Evolutionary conservation across 208 protist genomes (phyloP), one percentile per base, ranked within the genome.

Genomic region (Acanthamoeba sp.): DNA sequence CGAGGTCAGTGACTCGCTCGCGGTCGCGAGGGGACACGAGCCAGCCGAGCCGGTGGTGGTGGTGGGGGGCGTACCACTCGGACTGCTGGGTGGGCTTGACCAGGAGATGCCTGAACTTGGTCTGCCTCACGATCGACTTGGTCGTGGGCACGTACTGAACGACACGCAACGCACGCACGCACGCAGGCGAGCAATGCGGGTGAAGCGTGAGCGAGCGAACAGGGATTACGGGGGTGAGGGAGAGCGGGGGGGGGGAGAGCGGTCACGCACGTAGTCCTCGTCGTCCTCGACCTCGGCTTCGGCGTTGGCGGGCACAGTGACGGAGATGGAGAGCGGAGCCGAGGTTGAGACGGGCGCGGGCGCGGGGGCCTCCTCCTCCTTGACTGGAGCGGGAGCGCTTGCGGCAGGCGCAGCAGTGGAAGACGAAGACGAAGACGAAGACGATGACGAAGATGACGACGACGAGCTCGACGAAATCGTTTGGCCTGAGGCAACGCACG

Each of bases 31-130:
- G n/a, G n/a, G n/a, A n/a, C n/a, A n/a, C n/a, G n/a, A n/a, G n/a
- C n/a, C 27, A 2, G 59, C 1, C 5, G 59, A 66, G 20, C 4
- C 3, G 27, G 27, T 27, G 27, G 27, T 27, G 59, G n/a, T 1
- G 24, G 59, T n/a, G n/a, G 1, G 14, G 5, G 4, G 29, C 2
- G 80, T 59, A 62, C 80, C 80, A 88, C n/a, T 64, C 42, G 29
- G 48, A 64, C 48, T 88, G 42, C 80, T 88, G 48, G 27, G 42
- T 62, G 48, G 80, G 80, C 50, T 88, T 55, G 42, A 55, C 80
- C 29, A 62, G 32, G 32, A 88, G 80, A 88, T 88, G 80, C 48
- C 80, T 55, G 80, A 88, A 88, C 50, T 88, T 88, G 32, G 80
- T 64, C 42, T 55, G 50, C 20, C 80, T 27, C 80, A 88, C 80